phyloP scores from a whole-genome alignment of 106 monocot genomes.

The Platanthera guangdongensis region DNA sequence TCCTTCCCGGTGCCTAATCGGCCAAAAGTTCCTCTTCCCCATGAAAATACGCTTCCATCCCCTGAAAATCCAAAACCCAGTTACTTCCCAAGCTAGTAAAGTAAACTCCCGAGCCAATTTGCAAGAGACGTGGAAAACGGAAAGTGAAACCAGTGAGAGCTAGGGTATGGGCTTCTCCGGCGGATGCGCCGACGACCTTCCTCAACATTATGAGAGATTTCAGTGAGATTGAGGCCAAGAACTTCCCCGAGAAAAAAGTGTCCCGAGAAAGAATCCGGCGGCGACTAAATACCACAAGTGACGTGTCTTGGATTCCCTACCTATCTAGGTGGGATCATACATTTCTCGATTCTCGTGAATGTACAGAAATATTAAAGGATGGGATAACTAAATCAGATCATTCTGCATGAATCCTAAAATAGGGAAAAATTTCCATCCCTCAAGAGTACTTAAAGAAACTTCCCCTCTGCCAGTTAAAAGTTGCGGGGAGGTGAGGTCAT shows the following conservation, averaged over 20 bases:
- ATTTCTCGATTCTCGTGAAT: no score
- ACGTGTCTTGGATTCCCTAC: no score
- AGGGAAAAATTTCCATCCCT: no score
- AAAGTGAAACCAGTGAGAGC: conserved; percentile 52
- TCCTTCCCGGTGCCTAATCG: conserved; percentile 63
- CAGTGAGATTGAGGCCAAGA: neutral
- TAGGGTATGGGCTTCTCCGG: conserved; percentile 77
- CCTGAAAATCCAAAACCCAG: conserved; percentile 20
- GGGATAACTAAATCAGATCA: no score
- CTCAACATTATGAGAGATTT: conserved; percentile 23
- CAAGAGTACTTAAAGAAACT: no score
- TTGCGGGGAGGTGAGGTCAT: no score
- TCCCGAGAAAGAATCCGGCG: no score
- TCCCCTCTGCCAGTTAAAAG: no score
- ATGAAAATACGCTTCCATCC: conserved; percentile 64
- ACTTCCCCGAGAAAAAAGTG: neutral
- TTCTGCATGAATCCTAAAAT: no score
- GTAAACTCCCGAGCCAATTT: neutral
- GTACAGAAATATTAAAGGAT: no score
- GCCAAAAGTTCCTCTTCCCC: conserved; percentile 78
- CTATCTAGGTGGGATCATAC: no score
- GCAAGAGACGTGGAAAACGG: neutral
- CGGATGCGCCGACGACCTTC: conserved; percentile 46
- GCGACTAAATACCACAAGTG: no score
- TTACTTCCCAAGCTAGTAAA: neutral